These are phyloP conservation scores for Ophiocordyceps camponoti-saundersi DNA, from an alignment of 2,329 filamentous ascomycete species.

Conservation along the genomic window DNA sequence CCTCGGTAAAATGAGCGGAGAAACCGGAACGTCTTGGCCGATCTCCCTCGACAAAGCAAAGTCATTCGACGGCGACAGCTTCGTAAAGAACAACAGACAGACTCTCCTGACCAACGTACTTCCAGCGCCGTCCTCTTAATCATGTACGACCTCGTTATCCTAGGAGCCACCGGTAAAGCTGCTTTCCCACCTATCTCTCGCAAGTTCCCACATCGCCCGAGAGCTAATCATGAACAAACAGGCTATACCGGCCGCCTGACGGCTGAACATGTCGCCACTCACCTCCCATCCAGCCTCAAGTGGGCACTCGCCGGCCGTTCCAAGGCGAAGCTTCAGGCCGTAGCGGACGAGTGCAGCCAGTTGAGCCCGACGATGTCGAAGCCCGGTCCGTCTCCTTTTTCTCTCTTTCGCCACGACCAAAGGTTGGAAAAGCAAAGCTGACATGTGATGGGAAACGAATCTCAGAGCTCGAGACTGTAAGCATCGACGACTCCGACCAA, in stretches of 20 bases:
- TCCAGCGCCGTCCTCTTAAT: slow-evolving; percentile 13
- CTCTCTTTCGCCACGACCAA: not conserved
- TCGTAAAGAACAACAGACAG: not conserved
- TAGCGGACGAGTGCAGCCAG: slow-evolving; percentile 49
- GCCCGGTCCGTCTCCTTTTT: slow-evolving; percentile 39
- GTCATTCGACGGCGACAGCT: not conserved
- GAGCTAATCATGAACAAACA: slow-evolving; percentile 9
- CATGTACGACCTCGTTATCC: slow-evolving; percentile 39
- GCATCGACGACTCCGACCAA: slow-evolving; percentile 25
- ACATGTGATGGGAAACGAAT: not conserved
- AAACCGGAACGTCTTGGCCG: not conserved
- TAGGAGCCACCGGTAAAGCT: slow-evolving; percentile 36
- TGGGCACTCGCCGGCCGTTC: slow-evolving; percentile 84
- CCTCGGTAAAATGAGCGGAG: not conserved
- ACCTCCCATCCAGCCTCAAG: slow-evolving; percentile 58
- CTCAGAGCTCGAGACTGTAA: slow-evolving; percentile 34
- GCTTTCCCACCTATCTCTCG: not conserved
- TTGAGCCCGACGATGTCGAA: slow-evolving; percentile 52
- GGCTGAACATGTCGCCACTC: slow-evolving; percentile 55
- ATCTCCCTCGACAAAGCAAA: not conserved
- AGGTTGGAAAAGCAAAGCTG: slow-evolving; percentile 1
- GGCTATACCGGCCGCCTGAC: slow-evolving; percentile 74
- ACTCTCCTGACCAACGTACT: slow-evolving; percentile 33
- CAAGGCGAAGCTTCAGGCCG: slow-evolving; percentile 50
- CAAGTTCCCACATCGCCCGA: not conserved